Percentiles rank a stretch among this genome's conserved stretches.
Conservation (phyloP, 495 filamentous ascomycete genomes). For the Xeromyces bisporus region DNA sequence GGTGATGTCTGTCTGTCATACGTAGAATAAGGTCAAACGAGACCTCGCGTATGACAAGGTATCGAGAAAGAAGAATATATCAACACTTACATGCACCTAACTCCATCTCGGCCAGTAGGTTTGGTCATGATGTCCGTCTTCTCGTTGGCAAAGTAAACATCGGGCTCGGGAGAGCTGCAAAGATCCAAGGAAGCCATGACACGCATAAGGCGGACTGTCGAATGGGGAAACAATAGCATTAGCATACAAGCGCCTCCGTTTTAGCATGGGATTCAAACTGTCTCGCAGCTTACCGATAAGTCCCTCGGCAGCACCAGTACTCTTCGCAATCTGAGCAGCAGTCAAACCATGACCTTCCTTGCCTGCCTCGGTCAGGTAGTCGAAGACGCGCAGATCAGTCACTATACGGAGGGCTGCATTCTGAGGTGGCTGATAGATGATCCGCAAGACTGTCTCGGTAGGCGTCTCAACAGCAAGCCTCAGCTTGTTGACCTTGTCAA, state of each 20-base stretch:
- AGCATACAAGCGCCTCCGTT: too few relatives aligned
- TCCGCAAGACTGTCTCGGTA: slow-evolving; percentile 5
- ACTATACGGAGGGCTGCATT: slow-evolving; percentile 23
- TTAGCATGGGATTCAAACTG: background rate
- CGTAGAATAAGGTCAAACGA: background rate
- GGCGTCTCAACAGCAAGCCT: slow-evolving; percentile 6
- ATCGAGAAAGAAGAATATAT: background rate
- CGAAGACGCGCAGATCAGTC: slow-evolving; percentile 19
- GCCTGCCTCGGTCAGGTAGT: slow-evolving; percentile 9
- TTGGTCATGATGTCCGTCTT: slow-evolving; percentile 18
- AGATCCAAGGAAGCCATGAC: slow-evolving; percentile 20
- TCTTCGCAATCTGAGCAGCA: slow-evolving; percentile 10
- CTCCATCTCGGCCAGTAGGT: slow-evolving; percentile 20
- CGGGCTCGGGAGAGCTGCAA: slow-evolving; percentile 9
- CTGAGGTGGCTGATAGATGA: slow-evolving; percentile 18
- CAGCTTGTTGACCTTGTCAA: slow-evolving; percentile 4
- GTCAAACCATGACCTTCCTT: slow-evolving; percentile 9
- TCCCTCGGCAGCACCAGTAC: slow-evolving; percentile 14
- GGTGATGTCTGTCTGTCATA: background rate
- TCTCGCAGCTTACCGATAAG: slow-evolving; percentile 13
- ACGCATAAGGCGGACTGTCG: slow-evolving; percentile 23
- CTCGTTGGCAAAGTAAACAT: slow-evolving; percentile 15
- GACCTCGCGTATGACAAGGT: slow-evolving; percentile 1
- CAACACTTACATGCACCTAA: slow-evolving; percentile 20
- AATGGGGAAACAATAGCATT: too few relatives aligned